Conservation (phyloP, 805 yeast species). For the Candida broadrunensis region DNA sequence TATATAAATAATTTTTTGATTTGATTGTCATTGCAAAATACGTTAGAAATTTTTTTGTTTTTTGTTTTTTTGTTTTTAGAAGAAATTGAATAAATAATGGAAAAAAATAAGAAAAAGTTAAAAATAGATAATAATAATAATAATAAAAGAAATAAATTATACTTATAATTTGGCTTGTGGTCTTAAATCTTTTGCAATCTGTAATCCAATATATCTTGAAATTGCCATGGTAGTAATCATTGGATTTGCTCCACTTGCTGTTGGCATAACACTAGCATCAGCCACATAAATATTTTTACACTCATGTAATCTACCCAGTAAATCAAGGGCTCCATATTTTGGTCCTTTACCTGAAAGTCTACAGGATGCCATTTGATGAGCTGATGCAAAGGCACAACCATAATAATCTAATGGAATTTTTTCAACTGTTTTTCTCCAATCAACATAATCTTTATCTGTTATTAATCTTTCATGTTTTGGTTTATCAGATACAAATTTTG, state of each 20-base stretch:
- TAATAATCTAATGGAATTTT: slow-evolving; percentile 24
- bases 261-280: slow-evolving; percentile 49
- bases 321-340: slow-evolving; percentile 40
- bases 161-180: slow-evolving; percentile 21
- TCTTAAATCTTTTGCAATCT: slow-evolving; percentile 31
- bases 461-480: slow-evolving; percentile 37
- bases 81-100: not conserved
- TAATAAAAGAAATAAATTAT: not conserved
- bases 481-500: slow-evolving; percentile 32
- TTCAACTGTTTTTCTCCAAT: slow-evolving; percentile 29
- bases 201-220: slow-evolving; percentile 41
- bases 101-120: too few relatives aligned
- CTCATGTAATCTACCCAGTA: slow-evolving; percentile 45
- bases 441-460: slow-evolving; percentile 41
- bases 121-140: not conserved
- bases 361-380: slow-evolving; percentile 55
- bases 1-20: not conserved
- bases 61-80: not conserved
- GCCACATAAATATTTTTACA: slow-evolving; percentile 47
- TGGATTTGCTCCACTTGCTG: slow-evolving; percentile 55
- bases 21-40: not conserved
- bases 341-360: slow-evolving; percentile 50
- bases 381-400: slow-evolving; percentile 39
- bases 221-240: slow-evolving; percentile 49
- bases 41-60: not conserved